These are phyloP conservation scores for Gracilariopsis chorda DNA, from an alignment of 23 red algal genomes.

Conservation along the genomic window DNA sequence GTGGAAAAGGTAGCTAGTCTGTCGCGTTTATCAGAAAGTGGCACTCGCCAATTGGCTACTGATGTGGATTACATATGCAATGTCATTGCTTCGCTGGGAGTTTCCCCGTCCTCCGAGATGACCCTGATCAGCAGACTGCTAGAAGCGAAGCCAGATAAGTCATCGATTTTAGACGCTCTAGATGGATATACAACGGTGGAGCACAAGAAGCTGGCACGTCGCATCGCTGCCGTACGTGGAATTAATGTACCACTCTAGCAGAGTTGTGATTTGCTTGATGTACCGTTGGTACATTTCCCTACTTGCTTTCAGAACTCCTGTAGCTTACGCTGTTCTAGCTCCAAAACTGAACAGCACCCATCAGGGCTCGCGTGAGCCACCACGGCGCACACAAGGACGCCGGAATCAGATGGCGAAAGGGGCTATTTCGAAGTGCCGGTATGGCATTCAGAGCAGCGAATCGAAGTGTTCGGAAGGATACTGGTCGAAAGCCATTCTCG, in stretches of 20 bases:
- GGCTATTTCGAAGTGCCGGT: background rate
- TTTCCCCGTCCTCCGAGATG: conserved; percentile 48
- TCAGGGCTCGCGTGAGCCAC: background rate
- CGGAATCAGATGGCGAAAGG: background rate
- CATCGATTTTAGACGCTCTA: conserved; percentile 23
- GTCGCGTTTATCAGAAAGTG: conserved; percentile 32
- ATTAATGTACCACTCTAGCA: conserved; percentile 37
- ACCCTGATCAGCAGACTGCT: conserved; percentile 31
- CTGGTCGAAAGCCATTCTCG: conserved; percentile 31
- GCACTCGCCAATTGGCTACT: conserved; percentile 69
- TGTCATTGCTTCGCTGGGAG: conserved; percentile 64
- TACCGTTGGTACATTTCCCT: too few species aligned
- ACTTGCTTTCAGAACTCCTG: too few species aligned
- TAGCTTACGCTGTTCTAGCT: too few species aligned
- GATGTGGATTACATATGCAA: conserved; percentile 77
- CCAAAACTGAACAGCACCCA: background rate
- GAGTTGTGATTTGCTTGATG: background rate
- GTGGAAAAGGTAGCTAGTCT: conserved; percentile 61
- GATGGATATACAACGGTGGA: conserved; percentile 3
- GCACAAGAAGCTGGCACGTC: conserved; percentile 38
- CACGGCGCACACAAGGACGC: background rate
- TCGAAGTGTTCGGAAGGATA: conserved; percentile 18
- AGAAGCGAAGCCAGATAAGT: conserved; percentile 21
- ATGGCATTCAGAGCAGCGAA: background rate
- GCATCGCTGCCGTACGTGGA: conserved; percentile 41